Percentiles rank a stretch among this genome's conserved stretches.
Conservation (phyloP, 2,329 filamentous ascomycete species). For the Escovopsis sp. region DNA sequence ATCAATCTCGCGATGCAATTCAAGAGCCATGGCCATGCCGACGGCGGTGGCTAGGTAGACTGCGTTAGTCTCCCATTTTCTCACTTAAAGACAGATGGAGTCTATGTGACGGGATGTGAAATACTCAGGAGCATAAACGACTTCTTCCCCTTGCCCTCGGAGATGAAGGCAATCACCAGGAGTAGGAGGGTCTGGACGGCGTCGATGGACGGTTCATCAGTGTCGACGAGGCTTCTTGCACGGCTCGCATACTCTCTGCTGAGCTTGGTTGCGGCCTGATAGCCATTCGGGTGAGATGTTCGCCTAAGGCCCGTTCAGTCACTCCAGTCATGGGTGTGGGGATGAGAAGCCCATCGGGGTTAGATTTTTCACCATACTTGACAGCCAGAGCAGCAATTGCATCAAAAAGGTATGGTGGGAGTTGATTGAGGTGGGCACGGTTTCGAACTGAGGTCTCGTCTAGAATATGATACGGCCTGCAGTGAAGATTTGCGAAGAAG, state of each 20-base stretch:
- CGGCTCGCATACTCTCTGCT: constrained; percentile 61
- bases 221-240: constrained; percentile 55
- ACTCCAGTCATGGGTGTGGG: not conserved
- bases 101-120: constrained; percentile 7
- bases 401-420: constrained; percentile 39
- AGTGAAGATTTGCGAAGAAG: constrained; percentile 67
- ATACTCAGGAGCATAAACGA: constrained; percentile 74
- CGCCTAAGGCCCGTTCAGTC: constrained; percentile 30
- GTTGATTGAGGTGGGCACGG: constrained; percentile 51
- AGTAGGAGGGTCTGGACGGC: constrained; percentile 61
- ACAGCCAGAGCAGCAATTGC: constrained; percentile 48
- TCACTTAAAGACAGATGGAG: too few relatives aligned
- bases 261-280: constrained; percentile 50
- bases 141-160: constrained; percentile 66
- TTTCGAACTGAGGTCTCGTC: constrained; percentile 65
- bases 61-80: not conserved
- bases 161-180: constrained; percentile 61
- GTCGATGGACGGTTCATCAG: constrained; percentile 70
- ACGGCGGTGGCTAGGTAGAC: constrained; percentile 22
- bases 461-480: constrained; percentile 68
- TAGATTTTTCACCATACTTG: constrained; percentile 29
- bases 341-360: too few relatives aligned
- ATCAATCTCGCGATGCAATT: constrained; percentile 65
- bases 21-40: constrained; percentile 70
- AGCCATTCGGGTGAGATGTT: constrained; percentile 50